Percentiles rank a stretch among this genome's conserved stretches.
Conservation (phyloP, 2,329 filamentous ascomycete genomes). For the Aspergillus fischeri region DNA sequence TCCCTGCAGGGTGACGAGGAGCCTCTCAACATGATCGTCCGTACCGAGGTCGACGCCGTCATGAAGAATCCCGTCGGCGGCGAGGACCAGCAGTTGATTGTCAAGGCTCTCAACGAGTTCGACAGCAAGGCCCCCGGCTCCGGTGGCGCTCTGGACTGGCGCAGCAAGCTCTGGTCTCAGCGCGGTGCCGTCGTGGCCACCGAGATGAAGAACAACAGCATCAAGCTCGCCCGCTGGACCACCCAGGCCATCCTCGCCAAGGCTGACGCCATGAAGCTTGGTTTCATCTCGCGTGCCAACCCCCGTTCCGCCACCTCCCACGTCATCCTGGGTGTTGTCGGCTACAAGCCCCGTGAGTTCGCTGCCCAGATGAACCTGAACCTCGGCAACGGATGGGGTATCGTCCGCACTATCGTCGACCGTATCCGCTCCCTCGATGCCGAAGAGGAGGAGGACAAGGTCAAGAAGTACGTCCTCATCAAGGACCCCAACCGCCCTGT, state of each 20-base stretch:
- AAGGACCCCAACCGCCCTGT: slow-evolving; percentile 97
- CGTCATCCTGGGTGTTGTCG: slow-evolving; percentile 89
- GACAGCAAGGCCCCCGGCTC: slow-evolving; percentile 96
- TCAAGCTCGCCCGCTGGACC: slow-evolving; percentile 97
- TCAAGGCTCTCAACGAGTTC: slow-evolving; percentile 98
- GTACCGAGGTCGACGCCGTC: slow-evolving; percentile 91
- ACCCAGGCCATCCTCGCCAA: slow-evolving; percentile 94
- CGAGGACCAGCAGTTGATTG: slow-evolving; percentile 83
- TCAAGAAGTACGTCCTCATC: slow-evolving; percentile 53
- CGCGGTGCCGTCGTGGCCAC: slow-evolving; percentile 96
- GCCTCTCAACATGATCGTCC: slow-evolving; percentile 86
- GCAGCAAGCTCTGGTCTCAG: slow-evolving; percentile 88
- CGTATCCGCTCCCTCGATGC: slow-evolving; percentile 52
- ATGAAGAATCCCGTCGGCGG: slow-evolving; percentile 91
- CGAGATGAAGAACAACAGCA: slow-evolving; percentile 99
- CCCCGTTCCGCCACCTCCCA: slow-evolving; percentile 91
- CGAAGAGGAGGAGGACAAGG: slow-evolving; percentile 38
- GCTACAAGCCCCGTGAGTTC: slow-evolving; percentile 97
- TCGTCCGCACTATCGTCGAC: slow-evolving; percentile 95
- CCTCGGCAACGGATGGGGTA: slow-evolving; percentile 96
- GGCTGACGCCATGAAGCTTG: slow-evolving; percentile 98
- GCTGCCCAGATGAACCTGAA: slow-evolving; percentile 97
- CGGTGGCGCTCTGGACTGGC: slow-evolving; percentile 94
- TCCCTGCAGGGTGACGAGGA: slow-evolving; percentile 88
- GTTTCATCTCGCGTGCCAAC: slow-evolving; percentile 92